Base-by-base conservation (phyloP, 2,329 filamentous ascomycete species). In the Botrytis hyacinthi region DNA sequence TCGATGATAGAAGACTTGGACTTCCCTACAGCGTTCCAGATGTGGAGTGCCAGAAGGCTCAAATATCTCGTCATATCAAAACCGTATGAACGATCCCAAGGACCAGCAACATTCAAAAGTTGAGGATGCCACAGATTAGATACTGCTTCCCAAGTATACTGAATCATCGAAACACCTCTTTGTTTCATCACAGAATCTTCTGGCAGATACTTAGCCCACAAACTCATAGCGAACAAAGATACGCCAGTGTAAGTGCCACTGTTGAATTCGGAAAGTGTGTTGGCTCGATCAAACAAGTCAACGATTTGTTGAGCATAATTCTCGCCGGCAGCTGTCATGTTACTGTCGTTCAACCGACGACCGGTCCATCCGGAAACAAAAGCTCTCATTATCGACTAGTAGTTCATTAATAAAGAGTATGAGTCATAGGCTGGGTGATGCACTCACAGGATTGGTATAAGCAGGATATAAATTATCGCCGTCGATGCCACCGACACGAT, bases 61-160 rank as follows among this genome's bases (percentile, higher is more conserved):
- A 90, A 79, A 76, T 91, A 91, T 10, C 84, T 82, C 72, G 89
- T 90, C 88, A 91, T 90, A 74, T 91, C 88, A 73, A 86, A 90
- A 0, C 88, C 88, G 75, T 91, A 91, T 0, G 85, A 83, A 0
- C 89, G 85, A 79, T 91, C 89, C 89, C 89, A 91, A 0, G 89
- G 89, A 0, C 89, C 89, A 3, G 89, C 89, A 66, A 90, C 84
- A 74, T 91, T 91, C 76, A 84, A 86, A 81, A 91, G 80, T 2
- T 85, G 83, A 0, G 88, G 85, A 71, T 90, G 87, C 83, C 88
- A 91, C 1, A 91, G 83, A 63, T 85, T 76, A 0, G 84, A 83
- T 2, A 88, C 82, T 4, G 84, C 83, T 7, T 84, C 81, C 89
- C 88, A 91, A 0, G 86, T 89, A 22, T 84, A 79, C 7, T 80